Evolutionary conservation across 2,329 filamentous ascomycete genomes (phyloP).

Genomic region (Raffaelea arxii): DNA sequence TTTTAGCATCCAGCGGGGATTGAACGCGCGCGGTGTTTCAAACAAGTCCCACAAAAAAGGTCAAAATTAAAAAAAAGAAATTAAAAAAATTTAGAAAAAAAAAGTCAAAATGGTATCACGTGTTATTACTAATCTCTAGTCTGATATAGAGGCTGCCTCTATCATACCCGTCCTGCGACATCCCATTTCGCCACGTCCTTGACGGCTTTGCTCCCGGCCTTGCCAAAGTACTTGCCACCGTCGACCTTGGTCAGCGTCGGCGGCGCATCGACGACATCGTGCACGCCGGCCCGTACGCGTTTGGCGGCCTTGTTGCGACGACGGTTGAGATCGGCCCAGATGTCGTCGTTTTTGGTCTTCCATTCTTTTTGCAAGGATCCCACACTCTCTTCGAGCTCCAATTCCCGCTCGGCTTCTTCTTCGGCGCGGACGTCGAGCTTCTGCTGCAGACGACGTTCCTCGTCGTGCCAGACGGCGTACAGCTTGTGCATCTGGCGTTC

Average conservation of each 20-base stretch:
- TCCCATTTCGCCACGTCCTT: no score
- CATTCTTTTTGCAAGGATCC: constrained; percentile 35
- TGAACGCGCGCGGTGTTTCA: neutral
- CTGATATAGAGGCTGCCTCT: no score
- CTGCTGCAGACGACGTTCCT: constrained; percentile 54
- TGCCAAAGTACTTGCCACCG: constrained; percentile 52
- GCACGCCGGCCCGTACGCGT: constrained; percentile 25
- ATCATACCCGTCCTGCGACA: no score
- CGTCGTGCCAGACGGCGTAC: constrained; percentile 66
- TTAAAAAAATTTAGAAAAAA: no score
- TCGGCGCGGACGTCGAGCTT: constrained; percentile 57
- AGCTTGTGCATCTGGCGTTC: constrained; percentile 75
- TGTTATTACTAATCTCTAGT: neutral
- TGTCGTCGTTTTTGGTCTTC: constrained; percentile 38
- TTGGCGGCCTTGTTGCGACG: constrained; percentile 50
- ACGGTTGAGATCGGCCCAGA: constrained; percentile 68
- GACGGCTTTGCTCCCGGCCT: no score
- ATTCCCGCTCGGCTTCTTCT: constrained; percentile 51
- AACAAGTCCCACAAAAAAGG: constrained; percentile 3
- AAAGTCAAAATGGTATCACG: neutral
- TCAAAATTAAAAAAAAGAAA: neutral
- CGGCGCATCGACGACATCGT: constrained; percentile 63
- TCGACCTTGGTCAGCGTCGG: constrained; percentile 57
- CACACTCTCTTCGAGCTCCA: constrained; percentile 46
- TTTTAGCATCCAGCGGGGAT: no score